phyloP scores from a whole-genome alignment of 345 rosid genomes.

The Brassica incana region DNA sequence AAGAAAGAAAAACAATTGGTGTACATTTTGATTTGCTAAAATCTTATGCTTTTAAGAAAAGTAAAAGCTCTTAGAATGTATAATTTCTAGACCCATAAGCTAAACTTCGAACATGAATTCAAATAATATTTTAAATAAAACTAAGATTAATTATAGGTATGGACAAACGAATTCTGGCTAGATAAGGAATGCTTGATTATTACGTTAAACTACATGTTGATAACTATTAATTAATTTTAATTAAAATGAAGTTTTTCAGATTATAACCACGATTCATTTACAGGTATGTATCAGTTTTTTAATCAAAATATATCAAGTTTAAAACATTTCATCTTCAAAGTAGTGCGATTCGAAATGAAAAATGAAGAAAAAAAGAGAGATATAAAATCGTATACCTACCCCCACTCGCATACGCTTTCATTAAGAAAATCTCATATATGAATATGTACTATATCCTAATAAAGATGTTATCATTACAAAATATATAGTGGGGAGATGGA shows the following conservation, averaged over 20 bases:
- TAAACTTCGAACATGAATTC: background rate
- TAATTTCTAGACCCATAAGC: background rate
- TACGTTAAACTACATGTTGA: background rate
- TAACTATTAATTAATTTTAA: background rate
- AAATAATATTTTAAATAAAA: background rate
- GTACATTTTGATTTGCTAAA: background rate
- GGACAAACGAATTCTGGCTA: background rate
- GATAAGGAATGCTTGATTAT: background rate
- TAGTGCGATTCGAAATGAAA: slow-evolving; percentile 25
- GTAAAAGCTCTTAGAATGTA: background rate
- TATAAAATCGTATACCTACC: slow-evolving; percentile 39
- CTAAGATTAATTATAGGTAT: background rate
- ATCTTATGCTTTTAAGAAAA: background rate
- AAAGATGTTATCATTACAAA: background rate
- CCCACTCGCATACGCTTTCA: slow-evolving; percentile 35
- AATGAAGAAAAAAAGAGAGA: background rate
- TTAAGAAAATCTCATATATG: background rate
- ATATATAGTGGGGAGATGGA: background rate
- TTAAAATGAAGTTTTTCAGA: background rate
- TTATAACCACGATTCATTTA: background rate
- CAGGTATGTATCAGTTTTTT: background rate
- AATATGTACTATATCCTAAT: background rate
- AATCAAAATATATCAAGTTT: background rate
- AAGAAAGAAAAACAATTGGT: background rate
- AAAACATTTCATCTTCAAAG: background rate